Percentiles rank a stretch among this genome's conserved stretches.
Evolutionary conservation across 1,284 basidiomycete species (phyloP).

Genomic region (Lignosus rhinocerotis): DNA sequence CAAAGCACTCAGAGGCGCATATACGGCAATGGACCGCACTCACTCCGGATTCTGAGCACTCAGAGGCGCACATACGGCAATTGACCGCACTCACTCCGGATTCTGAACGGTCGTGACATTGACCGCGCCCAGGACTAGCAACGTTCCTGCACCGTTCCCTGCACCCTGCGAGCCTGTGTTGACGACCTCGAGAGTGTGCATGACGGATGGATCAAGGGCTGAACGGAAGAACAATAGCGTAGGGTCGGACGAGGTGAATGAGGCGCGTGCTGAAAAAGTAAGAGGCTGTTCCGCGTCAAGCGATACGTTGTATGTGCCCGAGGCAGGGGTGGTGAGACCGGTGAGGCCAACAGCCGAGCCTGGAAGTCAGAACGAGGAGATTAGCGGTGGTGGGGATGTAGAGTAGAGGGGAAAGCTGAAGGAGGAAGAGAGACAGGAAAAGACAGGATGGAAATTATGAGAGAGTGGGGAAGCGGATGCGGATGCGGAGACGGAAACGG

Average conservation of each 20-base stretch:
- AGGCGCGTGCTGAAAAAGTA: slow-evolving; percentile 48
- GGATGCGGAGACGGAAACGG: background rate
- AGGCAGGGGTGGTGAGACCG: slow-evolving; percentile 53
- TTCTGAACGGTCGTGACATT: slow-evolving; percentile 43
- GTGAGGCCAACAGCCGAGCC: slow-evolving; percentile 59
- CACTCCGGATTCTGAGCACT: slow-evolving; percentile 39
- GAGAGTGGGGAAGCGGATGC: slow-evolving; percentile 8
- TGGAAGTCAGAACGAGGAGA: slow-evolving; percentile 24
- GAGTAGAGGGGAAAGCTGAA: background rate
- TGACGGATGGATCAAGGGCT: slow-evolving; percentile 50
- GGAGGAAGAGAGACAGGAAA: background rate
- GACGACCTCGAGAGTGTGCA: slow-evolving; percentile 53
- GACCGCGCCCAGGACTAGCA: slow-evolving; percentile 42
- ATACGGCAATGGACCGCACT: slow-evolving; percentile 23
- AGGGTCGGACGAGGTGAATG: slow-evolving; percentile 49
- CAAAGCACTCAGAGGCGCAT: background rate
- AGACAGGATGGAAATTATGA: slow-evolving; percentile 1
- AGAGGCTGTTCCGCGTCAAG: slow-evolving; percentile 50
- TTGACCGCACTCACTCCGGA: slow-evolving; percentile 34
- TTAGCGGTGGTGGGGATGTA: background rate
- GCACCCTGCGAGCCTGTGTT: slow-evolving; percentile 44
- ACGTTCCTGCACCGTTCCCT: slow-evolving; percentile 39
- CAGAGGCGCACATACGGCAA: slow-evolving; percentile 10
- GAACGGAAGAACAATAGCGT: slow-evolving; percentile 61
- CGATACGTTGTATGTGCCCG: slow-evolving; percentile 59